Evolutionary conservation across 2,329 filamentous ascomycete species (phyloP).

Genomic region (Aplosporella prunicola): DNA sequence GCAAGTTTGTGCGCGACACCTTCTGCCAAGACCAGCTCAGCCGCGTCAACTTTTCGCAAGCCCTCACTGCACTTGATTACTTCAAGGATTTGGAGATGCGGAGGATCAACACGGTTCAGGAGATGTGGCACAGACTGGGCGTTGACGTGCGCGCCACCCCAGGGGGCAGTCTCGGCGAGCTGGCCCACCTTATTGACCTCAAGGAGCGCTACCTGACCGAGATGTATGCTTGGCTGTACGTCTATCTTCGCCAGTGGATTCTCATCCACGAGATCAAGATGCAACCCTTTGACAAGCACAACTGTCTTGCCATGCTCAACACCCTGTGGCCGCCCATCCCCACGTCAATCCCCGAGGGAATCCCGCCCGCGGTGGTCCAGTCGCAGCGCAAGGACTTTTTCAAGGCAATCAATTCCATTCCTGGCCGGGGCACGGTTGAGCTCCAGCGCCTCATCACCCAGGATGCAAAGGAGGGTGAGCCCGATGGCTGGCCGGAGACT

Average conservation of each 20-base stretch:
- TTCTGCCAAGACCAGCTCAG: slow-evolving; percentile 34
- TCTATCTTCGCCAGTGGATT: slow-evolving; percentile 55
- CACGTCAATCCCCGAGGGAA: slow-evolving; percentile 25
- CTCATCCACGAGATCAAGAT: slow-evolving; percentile 57
- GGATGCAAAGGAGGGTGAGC: slow-evolving; percentile 42
- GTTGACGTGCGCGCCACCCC: no score
- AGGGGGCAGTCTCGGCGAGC: no score
- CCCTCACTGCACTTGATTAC: slow-evolving; percentile 57
- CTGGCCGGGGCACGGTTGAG: slow-evolving; percentile 45
- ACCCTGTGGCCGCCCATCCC: slow-evolving; percentile 53
- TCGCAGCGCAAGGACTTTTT: slow-evolving; percentile 54
- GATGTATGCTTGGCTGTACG: slow-evolving; percentile 50
- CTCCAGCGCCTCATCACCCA: slow-evolving; percentile 46
- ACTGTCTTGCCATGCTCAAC: slow-evolving; percentile 59
- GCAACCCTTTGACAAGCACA: slow-evolving; percentile 53
- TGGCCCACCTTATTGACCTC: slow-evolving; percentile 7
- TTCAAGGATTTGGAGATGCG: slow-evolving; percentile 53
- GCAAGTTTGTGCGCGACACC: slow-evolving; percentile 44
- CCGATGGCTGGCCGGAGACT: slow-evolving; percentile 46
- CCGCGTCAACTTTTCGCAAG: slow-evolving; percentile 55
- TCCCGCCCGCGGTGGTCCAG: slow-evolving; percentile 42
- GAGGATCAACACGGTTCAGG: slow-evolving; percentile 38
- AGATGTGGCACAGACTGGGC: slow-evolving; percentile 35
- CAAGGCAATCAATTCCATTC: slow-evolving; percentile 50
- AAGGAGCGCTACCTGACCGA: slow-evolving; percentile 5